Percentiles rank a stretch among this genome's conserved stretches.
Evolutionary conservation across 2,329 filamentous ascomycete species (phyloP).

Genomic region (Colletotrichum orchidophilum): DNA sequence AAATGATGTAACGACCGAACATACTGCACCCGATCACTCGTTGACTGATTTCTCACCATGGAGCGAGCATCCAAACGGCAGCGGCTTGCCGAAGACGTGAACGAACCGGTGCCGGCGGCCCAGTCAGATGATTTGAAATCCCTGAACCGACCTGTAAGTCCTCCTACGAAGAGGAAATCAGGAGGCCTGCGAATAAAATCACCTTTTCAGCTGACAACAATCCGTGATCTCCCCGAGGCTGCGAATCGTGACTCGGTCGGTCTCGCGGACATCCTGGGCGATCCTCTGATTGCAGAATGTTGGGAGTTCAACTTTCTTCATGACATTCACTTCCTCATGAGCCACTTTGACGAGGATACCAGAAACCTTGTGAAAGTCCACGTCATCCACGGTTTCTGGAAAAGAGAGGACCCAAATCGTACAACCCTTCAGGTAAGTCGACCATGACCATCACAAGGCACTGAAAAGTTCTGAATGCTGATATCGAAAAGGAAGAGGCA

Average conservation of each 20-base stretch:
- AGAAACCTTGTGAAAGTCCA: conserved; percentile 60
- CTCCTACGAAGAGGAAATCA: conserved; percentile 49
- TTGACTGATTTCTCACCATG: conserved; percentile 37
- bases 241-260: conserved; percentile 73
- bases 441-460: background rate
- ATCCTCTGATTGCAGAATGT: conserved; percentile 76
- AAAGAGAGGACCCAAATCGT: conserved; percentile 70
- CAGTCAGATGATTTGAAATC: conserved; percentile 36
- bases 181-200: conserved; percentile 55
- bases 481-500: conserved; percentile 64
- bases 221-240: conserved; percentile 67
- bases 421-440: conserved; percentile 64
- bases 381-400: conserved; percentile 72
- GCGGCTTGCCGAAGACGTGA: conserved; percentile 24
- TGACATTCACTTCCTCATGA: conserved; percentile 65
- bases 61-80: conserved; percentile 44
- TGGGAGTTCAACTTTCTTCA: conserved; percentile 78
- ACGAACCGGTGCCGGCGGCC: background rate
- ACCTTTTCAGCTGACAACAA: conserved; percentile 76
- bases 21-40: background rate
- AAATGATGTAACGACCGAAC: too few species aligned
- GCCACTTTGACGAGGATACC: conserved; percentile 62
- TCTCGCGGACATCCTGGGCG: conserved; percentile 74
- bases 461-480: background rate
- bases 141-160: conserved; percentile 55